Evolutionary conservation across 495 filamentous ascomycete genomes (phyloP).

Genomic region (Penicillium goetzii): DNA sequence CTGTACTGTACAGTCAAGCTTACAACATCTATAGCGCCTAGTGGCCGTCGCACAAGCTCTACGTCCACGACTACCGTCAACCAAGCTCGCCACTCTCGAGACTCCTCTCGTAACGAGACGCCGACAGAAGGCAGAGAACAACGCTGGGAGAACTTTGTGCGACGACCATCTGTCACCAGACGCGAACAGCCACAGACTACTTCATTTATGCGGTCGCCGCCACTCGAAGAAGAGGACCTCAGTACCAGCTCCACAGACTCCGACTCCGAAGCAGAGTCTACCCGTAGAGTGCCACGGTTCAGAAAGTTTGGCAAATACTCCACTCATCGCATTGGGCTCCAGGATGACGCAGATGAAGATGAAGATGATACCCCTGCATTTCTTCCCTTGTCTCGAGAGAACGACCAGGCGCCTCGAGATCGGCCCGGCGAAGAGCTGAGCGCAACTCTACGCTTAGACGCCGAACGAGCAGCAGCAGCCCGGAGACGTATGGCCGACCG

Average conservation of each 20-base stretch:
- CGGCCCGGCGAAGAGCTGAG: conserved; percentile 55
- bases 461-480: conserved; percentile 48
- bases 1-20: neutral
- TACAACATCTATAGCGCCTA: conserved; percentile 23
- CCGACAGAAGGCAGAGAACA: conserved; percentile 46
- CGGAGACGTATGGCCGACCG: conserved; percentile 40
- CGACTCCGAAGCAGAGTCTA: conserved; percentile 58
- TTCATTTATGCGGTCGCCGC: conserved; percentile 38
- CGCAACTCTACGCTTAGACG: conserved; percentile 60
- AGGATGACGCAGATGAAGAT: conserved; percentile 46
- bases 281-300: conserved; percentile 33
- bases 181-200: conserved; percentile 33
- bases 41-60: conserved; percentile 58
- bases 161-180: conserved; percentile 35
- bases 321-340: conserved; percentile 37
- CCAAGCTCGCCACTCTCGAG: conserved; percentile 33
- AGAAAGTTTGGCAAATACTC: conserved; percentile 48
- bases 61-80: conserved; percentile 55
- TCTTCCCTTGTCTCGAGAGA: conserved; percentile 61
- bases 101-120: conserved; percentile 51
- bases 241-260: conserved; percentile 53
- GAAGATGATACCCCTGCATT: conserved; percentile 70
- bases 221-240: conserved; percentile 40
- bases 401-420: conserved; percentile 28
- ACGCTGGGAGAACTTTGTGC: conserved; percentile 41